Evolutionary conservation across 2,329 filamentous ascomycete genomes (phyloP), one percentile per base, ranked within the genome.

Genomic region (Tolypocladium nubicola): DNA sequence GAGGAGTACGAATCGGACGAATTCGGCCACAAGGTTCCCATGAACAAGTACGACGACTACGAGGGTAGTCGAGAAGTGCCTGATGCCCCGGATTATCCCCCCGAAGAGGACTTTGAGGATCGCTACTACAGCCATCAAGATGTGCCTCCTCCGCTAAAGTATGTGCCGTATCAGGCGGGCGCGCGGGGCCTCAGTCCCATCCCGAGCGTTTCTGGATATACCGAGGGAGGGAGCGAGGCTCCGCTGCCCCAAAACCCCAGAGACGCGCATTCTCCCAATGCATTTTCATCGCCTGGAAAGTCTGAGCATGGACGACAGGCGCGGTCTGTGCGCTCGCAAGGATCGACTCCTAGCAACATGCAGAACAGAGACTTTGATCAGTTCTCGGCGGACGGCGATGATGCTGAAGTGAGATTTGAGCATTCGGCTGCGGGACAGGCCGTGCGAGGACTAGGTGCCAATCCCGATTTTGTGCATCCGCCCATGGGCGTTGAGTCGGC

Each of bases 131-230:
- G 74, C 62, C 78, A 77, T 3, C 84, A 86, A 63, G 82, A 86
- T 60, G 84, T 87, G 2, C 83, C 84, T 2, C 80, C 82, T 3
- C 83, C 82, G 19, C 71, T 85, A 35, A 82, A 82, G 62, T 88
- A 87, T 63, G 78, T 85, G n/a, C 82, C 86, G 1, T 86, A 89
- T 61, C 81, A 86, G 64, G 79, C 84, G 13, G 83, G 87, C 63
- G 80, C 83, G 55, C 86, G 89, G 47, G 87, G 85, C 13, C 74
- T 95, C 53, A 97, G 92, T 67, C 93, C 93, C 0, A 92, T 96
- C 59, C 92, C 94, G 63, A 97, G 92, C 65, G 89, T 96, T 19
- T 93, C 90, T 13, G 94, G 92, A 61, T 93, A 91, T 65, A 87
- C 84, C 4, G 85, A 91, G 65, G 83, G 84, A 52, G 84, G 84